Evolutionary conservation across 306 rosid genomes (phyloP).

Genomic region (Hippophae gyantsensis): DNA sequence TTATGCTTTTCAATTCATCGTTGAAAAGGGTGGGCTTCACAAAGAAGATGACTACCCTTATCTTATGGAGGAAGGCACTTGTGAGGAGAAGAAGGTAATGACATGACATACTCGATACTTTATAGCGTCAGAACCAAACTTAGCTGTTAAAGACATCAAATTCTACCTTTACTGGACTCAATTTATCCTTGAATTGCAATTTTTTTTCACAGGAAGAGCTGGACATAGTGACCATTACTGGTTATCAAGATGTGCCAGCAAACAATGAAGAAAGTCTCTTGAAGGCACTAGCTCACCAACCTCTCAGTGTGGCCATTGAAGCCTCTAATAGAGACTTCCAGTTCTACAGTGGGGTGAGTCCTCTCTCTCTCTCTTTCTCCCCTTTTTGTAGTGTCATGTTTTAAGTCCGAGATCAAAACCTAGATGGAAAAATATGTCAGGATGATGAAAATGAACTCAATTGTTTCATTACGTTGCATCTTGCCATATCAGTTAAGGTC

Average conservation of each 20-base stretch:
- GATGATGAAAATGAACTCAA: too few species aligned
- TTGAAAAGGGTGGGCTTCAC: constrained; percentile 30
- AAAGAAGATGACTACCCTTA: constrained; percentile 45
- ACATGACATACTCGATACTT: not conserved
- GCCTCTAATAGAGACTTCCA: constrained; percentile 85
- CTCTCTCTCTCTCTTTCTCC: not conserved
- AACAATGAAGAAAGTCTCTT: constrained; percentile 66
- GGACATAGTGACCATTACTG: constrained; percentile 54
- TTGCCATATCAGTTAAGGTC: too few species aligned
- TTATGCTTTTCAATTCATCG: constrained; percentile 35
- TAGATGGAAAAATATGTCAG: too few species aligned
- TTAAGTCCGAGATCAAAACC: too few species aligned
- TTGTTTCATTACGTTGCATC: too few species aligned
- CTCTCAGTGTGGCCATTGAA: constrained; percentile 79
- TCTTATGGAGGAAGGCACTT: constrained; percentile 76
- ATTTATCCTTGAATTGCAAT: not conserved
- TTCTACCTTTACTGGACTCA: not conserved
- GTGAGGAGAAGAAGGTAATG: constrained; percentile 59
- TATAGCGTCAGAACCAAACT: not conserved
- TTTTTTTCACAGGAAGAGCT: constrained; percentile 39
- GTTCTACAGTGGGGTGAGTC: constrained; percentile 74
- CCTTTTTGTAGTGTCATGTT: too few species aligned
- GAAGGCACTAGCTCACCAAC: constrained; percentile 89
- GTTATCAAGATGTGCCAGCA: constrained; percentile 76
- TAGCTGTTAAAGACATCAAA: not conserved